These are phyloP conservation scores for Kwoniella shivajii DNA, from an alignment of 1,284 basidiomycete genomes.

Conservation along the genomic window DNA sequence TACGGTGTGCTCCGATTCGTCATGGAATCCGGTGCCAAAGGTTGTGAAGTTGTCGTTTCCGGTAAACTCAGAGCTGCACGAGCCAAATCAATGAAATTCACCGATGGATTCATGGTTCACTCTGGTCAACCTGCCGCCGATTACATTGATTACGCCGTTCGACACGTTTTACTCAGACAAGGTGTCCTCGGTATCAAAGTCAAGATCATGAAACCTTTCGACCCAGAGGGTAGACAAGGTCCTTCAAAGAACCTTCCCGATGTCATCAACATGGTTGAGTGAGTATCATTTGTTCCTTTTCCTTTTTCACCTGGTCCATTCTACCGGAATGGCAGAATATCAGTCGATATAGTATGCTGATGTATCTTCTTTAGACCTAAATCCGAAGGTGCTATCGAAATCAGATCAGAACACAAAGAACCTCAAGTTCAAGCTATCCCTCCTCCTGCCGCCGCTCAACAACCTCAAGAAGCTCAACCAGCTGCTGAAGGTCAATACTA, in stretches of 20 bases:
- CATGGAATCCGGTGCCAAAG: slow-evolving; percentile 99
- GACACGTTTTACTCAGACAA: slow-evolving; percentile 97
- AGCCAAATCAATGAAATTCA: slow-evolving; percentile 99
- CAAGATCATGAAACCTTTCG: slow-evolving; percentile 99
- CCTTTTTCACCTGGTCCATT: slow-evolving; percentile 17
- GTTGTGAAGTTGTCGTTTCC: slow-evolving; percentile 99
- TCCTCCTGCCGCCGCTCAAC: slow-evolving; percentile 24
- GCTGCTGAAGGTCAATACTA: slow-evolving; percentile 14
- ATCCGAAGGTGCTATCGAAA: slow-evolving; percentile 59
- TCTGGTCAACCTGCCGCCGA: slow-evolving; percentile 97
- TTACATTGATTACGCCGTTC: slow-evolving; percentile 96
- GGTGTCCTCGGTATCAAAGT: slow-evolving; percentile 99
- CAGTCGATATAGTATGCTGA: no score
- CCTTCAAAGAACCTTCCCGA: slow-evolving; percentile 95
- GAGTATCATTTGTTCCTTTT: slow-evolving; percentile 60
- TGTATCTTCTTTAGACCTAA: slow-evolving; percentile 53
- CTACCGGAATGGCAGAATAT: no score
- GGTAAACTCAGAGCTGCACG: slow-evolving; percentile 99
- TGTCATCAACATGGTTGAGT: slow-evolving; percentile 84
- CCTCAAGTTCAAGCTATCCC: slow-evolving; percentile 42
- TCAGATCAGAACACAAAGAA: slow-evolving; percentile 54
- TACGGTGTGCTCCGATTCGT: slow-evolving; percentile 99
- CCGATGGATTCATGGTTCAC: slow-evolving; percentile 99
- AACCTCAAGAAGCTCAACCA: slow-evolving; percentile 11
- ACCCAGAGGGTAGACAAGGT: slow-evolving; percentile 84